These are phyloP conservation scores for Linum lewisii DNA, from an alignment of 345 rosid species.

Conservation along the genomic window DNA sequence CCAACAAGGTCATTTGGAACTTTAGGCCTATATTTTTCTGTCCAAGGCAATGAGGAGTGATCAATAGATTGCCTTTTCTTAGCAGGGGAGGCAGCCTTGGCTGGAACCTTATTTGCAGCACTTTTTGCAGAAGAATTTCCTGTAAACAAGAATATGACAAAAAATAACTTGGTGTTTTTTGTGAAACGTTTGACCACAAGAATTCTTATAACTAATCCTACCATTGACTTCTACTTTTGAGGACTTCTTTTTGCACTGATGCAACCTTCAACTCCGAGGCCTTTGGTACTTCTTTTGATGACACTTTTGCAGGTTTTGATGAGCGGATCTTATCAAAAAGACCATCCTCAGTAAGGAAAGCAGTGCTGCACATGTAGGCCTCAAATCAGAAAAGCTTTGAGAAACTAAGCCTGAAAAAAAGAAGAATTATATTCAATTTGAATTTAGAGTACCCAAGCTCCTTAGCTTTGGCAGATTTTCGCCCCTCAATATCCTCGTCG, in stretches of 20 bases:
- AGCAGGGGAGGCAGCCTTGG: constrained; percentile 21
- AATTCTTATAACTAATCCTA: constrained; percentile 21
- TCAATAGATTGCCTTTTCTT: constrained; percentile 35
- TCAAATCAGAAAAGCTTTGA: constrained; percentile 11
- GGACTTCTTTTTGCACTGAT: constrained; percentile 44
- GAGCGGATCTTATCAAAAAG: constrained; percentile 72
- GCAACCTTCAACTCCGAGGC: constrained; percentile 32
- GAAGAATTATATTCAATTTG: constrained; percentile 10
- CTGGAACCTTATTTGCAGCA: constrained; percentile 25
- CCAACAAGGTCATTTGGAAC: constrained; percentile 80
- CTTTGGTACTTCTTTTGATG: constrained; percentile 28
- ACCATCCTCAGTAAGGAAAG: constrained; percentile 85
- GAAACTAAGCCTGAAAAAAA: constrained; percentile 1
- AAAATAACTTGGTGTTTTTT: neutral
- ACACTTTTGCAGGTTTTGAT: constrained; percentile 42
- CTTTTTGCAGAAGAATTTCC: constrained; percentile 30
- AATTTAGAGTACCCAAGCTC: constrained; percentile 65
- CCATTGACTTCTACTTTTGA: constrained; percentile 44
- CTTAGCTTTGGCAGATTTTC: constrained; percentile 78
- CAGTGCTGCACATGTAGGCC: constrained; percentile 38
- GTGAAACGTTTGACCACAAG: neutral
- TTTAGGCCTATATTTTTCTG: constrained; percentile 85
- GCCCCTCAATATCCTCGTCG: constrained; percentile 93
- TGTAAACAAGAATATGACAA: constrained; percentile 6
- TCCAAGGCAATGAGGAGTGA: constrained; percentile 58